Evolutionary conservation across 2,329 filamentous ascomycete genomes (phyloP).

Genomic region (Dichotomopilus funicola): DNA sequence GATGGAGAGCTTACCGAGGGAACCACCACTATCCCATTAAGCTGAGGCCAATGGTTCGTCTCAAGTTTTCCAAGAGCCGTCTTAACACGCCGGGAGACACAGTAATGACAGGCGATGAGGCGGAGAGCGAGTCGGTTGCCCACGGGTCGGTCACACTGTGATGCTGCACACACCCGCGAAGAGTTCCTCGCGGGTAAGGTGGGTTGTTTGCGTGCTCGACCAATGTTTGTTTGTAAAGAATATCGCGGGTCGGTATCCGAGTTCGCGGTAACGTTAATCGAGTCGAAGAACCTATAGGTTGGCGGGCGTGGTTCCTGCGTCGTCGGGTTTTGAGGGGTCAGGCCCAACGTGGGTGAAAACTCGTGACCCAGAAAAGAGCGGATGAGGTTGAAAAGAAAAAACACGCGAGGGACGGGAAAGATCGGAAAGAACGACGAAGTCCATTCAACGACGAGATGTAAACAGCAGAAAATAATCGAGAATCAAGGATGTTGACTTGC

Average conservation of each 20-base stretch:
- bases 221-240: too few species aligned
- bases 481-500: not conserved
- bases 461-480: not conserved
- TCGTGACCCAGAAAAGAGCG: slow-evolving; percentile 13
- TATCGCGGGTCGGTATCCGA: too few species aligned
- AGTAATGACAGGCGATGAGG: not conserved
- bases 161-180: slow-evolving; percentile 21
- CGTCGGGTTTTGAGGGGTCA: not conserved
- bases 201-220: too few species aligned
- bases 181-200: slow-evolving; percentile 5
- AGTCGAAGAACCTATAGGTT: not conserved
- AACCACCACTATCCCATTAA: slow-evolving; percentile 4
- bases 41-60: slow-evolving; percentile 10
- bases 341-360: not conserved
- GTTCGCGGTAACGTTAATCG: too few species aligned
- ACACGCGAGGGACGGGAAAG: not conserved
- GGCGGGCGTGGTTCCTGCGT: slow-evolving; percentile 5
- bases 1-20: not conserved
- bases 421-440: slow-evolving; percentile 7
- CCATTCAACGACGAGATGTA: not conserved
- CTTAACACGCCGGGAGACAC: not conserved
- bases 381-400: slow-evolving; percentile 16
- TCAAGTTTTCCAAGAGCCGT: not conserved
- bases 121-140: not conserved
- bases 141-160: slow-evolving; percentile 8